Base-by-base conservation (phyloP, 169 alveolate genomes). In the Hepatocystis sp. region DNA sequence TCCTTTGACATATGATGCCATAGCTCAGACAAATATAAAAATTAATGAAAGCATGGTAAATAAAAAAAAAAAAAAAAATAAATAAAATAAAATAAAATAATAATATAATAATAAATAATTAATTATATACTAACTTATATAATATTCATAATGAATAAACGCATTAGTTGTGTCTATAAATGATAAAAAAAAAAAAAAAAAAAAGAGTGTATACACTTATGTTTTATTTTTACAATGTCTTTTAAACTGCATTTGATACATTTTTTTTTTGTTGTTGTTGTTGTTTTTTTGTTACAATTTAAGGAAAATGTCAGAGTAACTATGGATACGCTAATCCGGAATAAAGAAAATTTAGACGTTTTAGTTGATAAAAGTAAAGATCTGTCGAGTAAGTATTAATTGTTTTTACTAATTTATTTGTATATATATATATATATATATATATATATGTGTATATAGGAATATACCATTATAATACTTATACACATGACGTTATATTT, bases 291-390 rank as follows among this genome's bases (percentile, higher is more conserved):
- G 5, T 36, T 36, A 36, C 10, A 7, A 36, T 36, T 66, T 17
- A 66, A 78, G 89, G 89, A 49, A 78, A 78, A 78, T 32, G 89
- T 78, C 11, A 46, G 89, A 61, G 53, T 61, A 47, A 47, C 89
- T 4, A 78, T 78, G 89, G 89, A 78, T 19, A 46, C 89, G 19
- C 89, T 78, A 52, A 60, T 78, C 44, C 42, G 66, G 67, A 78
- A 78, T 55, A 60, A 84, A 27, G 89, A 78, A n/a, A 78, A 78
- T 49, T 61, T 78, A 51, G 89, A 78, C 56, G 89, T 78, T 27
- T 84, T 78, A 19, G 89, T 78, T 39, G 89, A 78, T 49, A 78
- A 78, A 60, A 78, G 89, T 84, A 78, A 78, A 36, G 89, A 78
- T 49, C 81, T 78, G 34, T 78, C 89, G 58, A 49, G 89, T 78